Evolutionary conservation across 1,284 basidiomycete species (phyloP).

Genomic region (Ganoderma leucocontextum): DNA sequence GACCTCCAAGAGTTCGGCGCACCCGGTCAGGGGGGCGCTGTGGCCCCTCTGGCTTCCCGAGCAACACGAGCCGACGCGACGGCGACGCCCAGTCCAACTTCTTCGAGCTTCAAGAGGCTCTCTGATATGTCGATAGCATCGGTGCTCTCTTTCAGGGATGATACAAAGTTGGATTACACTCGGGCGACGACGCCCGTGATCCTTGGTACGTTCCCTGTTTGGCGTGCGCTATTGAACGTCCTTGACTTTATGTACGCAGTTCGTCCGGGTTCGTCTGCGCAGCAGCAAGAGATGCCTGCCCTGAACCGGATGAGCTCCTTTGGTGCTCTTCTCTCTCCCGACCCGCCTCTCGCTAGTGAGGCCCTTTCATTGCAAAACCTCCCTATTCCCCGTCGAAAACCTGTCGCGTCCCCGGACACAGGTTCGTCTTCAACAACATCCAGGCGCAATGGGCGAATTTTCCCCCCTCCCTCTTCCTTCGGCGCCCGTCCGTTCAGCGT

Average conservation of each 20-base stretch:
- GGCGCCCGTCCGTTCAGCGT: slow-evolving; percentile 34
- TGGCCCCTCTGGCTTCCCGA: background rate
- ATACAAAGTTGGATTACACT: slow-evolving; percentile 7
- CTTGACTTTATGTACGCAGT: background rate
- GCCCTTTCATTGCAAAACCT: slow-evolving; percentile 21
- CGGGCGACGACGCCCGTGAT: slow-evolving; percentile 10
- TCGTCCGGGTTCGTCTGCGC: slow-evolving; percentile 9
- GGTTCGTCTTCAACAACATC: slow-evolving; percentile 6
- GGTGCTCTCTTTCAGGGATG: slow-evolving; percentile 22
- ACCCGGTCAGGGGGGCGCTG: slow-evolving; percentile 15
- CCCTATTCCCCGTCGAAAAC: slow-evolving; percentile 16
- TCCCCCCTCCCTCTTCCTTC: background rate
- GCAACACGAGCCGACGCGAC: background rate
- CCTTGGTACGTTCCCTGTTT: slow-evolving; percentile 11
- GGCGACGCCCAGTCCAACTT: background rate
- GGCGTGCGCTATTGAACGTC: background rate
- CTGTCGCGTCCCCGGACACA: slow-evolving; percentile 17
- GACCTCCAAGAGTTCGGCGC: slow-evolving; percentile 30
- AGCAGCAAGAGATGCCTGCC: background rate
- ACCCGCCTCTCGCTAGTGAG: background rate
- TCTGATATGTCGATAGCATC: slow-evolving; percentile 20
- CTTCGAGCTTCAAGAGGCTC: slow-evolving; percentile 18
- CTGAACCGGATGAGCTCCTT: slow-evolving; percentile 8
- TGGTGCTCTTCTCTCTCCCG: slow-evolving; percentile 4
- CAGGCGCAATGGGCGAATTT: background rate